Evolutionary conservation across 768 basidiomycete species (phyloP).

Genomic region (Mrakia frigida): DNA sequence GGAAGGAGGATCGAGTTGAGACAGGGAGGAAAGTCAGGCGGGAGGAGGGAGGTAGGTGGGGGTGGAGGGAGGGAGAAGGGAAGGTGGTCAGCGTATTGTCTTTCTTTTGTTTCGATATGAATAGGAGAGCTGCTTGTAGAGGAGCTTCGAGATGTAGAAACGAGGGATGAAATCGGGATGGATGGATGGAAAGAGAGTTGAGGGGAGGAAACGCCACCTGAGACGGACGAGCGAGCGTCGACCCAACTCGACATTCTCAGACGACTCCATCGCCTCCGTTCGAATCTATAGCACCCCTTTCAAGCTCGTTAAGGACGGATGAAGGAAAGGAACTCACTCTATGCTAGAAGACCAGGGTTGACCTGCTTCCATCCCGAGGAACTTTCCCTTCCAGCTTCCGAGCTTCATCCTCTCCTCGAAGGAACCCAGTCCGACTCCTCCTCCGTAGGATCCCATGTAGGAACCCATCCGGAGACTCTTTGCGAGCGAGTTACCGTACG

Average conservation of each 20-base stretch:
- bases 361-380: slow-evolving; percentile 25
- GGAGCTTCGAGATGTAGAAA: no score
- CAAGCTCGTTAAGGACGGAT: no score
- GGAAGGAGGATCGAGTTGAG: neutral
- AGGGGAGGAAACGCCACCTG: neutral
- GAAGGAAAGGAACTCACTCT: slow-evolving; percentile 18
- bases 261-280: neutral
- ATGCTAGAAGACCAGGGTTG: slow-evolving; percentile 26
- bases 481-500: slow-evolving; percentile 20
- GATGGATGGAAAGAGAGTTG: neutral
- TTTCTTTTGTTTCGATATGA: neutral
- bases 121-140: neutral
- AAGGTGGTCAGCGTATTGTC: neutral
- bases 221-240: neutral
- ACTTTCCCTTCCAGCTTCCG: slow-evolving; percentile 31
- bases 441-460: slow-evolving; percentile 1
- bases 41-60: neutral
- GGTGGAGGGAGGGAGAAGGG: neutral
- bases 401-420: slow-evolving; percentile 29
- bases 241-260: neutral
- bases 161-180: neutral
- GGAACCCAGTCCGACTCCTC: neutral
- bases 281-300: neutral
- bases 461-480: neutral
- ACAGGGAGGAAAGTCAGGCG: neutral